These are phyloP conservation scores for Didymosphaeria variabile DNA, from an alignment of 2,329 filamentous ascomycete species.

Conservation along the genomic window DNA sequence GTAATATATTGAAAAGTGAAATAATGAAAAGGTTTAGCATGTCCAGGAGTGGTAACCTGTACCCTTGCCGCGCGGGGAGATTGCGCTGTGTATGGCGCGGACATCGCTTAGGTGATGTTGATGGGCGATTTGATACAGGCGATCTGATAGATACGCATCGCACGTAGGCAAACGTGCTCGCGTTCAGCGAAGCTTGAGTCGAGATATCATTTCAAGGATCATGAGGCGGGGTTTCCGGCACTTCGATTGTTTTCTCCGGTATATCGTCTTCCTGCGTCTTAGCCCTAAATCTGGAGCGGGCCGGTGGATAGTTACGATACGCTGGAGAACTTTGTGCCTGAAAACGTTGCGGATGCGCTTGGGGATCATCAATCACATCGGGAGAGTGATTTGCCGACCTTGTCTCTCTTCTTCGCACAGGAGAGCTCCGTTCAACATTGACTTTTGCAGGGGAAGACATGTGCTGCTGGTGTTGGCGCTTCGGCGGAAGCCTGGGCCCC, in stretches of 20 bases:
- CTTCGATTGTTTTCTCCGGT: not conserved
- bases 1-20: not conserved
- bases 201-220: not conserved
- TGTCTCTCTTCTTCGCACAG: not conserved
- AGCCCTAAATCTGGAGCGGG: too few relatives aligned
- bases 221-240: constrained; percentile 2
- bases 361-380: not conserved
- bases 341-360: not conserved
- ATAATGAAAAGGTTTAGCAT: not conserved
- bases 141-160: not conserved
- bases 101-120: too few relatives aligned
- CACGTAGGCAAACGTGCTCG: too few relatives aligned
- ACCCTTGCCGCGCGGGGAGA: too few relatives aligned
- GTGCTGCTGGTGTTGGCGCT: not conserved
- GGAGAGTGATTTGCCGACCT: not conserved
- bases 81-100: too few relatives aligned
- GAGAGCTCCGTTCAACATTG: not conserved
- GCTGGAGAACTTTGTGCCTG: not conserved
- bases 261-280: not conserved
- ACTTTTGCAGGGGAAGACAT: not conserved
- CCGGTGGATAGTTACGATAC: not conserved
- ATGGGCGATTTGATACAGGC: too few relatives aligned
- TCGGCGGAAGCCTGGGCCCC: not conserved
- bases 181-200: not conserved
- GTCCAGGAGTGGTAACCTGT: not conserved